Percentiles rank a stretch among this genome's conserved stretches.
Evolutionary conservation across 495 filamentous ascomycete species (phyloP).

Genomic region (Echria macrotheca): DNA sequence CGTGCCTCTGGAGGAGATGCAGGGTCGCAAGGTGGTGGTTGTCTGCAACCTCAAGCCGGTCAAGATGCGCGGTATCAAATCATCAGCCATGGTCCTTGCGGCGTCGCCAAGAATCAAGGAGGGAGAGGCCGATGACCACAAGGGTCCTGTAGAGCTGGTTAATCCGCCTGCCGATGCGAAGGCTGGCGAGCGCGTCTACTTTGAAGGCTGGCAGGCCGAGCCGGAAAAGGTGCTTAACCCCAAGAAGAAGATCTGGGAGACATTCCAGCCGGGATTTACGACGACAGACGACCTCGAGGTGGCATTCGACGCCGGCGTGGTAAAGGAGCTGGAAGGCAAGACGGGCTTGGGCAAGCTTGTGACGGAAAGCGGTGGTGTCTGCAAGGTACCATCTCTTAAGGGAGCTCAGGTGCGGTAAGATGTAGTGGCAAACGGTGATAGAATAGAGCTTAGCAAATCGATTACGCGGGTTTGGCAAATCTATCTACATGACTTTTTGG

Average conservation of each 20-base stretch:
- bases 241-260: conserved; percentile 99
- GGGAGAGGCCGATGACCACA: conserved; percentile 77
- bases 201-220: conserved; percentile 90
- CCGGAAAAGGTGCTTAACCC: conserved; percentile 91
- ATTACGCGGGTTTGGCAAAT: not conserved
- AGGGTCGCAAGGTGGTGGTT: conserved; percentile 85
- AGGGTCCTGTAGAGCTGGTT: conserved; percentile 88
- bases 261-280: conserved; percentile 86
- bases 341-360: conserved; percentile 63
- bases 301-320: conserved; percentile 46
- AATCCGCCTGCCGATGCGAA: conserved; percentile 71
- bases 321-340: conserved; percentile 51
- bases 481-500: not conserved
- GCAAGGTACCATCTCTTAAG: conserved; percentile 67
- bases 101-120: conserved; percentile 76
- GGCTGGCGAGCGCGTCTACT: conserved; percentile 81
- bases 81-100: conserved; percentile 90
- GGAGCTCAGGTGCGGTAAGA: conserved; percentile 63
- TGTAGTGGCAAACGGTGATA: not conserved
- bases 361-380: conserved; percentile 64
- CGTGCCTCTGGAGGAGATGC: conserved; percentile 90
- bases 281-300: conserved; percentile 77
- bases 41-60: conserved; percentile 98
- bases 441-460: conserved; percentile 14
- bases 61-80: conserved; percentile 97